A percentile compares a stretch with the other conserved stretches of the same genome.
Evolutionary conservation across 1,139 yeast species (phyloP).

Genomic region (Saccharomyces uvarum): DNA sequence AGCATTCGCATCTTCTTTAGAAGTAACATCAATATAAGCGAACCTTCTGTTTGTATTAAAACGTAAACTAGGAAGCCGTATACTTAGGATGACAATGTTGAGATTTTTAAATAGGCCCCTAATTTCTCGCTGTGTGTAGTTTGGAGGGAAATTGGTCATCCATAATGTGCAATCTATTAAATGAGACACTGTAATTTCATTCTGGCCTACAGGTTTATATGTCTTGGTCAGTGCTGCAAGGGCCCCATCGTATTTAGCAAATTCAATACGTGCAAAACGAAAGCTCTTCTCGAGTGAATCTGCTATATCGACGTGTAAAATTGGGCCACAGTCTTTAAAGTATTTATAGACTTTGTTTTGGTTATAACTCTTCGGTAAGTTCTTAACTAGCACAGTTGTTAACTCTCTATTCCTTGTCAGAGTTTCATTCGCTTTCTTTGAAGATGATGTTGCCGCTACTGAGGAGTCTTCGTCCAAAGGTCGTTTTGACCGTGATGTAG

Average conservation of each 20-base stretch:
- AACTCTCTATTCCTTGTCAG: slow-evolving; percentile 19
- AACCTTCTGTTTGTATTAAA: slow-evolving; percentile 56
- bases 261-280: slow-evolving; percentile 48
- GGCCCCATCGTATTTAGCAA: slow-evolving; percentile 42
- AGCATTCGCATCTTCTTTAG: slow-evolving; percentile 36
- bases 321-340: slow-evolving; percentile 58
- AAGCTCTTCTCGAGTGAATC: slow-evolving; percentile 20
- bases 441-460: not conserved
- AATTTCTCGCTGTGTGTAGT: slow-evolving; percentile 39
- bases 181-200: slow-evolving; percentile 39
- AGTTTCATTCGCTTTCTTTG: not conserved
- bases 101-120: slow-evolving; percentile 36
- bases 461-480: not conserved
- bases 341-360: slow-evolving; percentile 34
- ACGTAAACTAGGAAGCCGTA: slow-evolving; percentile 62
- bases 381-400: slow-evolving; percentile 25
- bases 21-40: slow-evolving; percentile 59
- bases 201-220: slow-evolving; percentile 40
- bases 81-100: slow-evolving; percentile 42
- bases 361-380: slow-evolving; percentile 31
- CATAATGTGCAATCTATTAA: slow-evolving; percentile 31
- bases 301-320: slow-evolving; percentile 34
- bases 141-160: slow-evolving; percentile 64
- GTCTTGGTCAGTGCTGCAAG: slow-evolving; percentile 56
- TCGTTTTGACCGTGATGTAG: not conserved